Conservation (phyloP, 768 basidiomycete genomes). For the Antrodiella citrinella region DNA sequence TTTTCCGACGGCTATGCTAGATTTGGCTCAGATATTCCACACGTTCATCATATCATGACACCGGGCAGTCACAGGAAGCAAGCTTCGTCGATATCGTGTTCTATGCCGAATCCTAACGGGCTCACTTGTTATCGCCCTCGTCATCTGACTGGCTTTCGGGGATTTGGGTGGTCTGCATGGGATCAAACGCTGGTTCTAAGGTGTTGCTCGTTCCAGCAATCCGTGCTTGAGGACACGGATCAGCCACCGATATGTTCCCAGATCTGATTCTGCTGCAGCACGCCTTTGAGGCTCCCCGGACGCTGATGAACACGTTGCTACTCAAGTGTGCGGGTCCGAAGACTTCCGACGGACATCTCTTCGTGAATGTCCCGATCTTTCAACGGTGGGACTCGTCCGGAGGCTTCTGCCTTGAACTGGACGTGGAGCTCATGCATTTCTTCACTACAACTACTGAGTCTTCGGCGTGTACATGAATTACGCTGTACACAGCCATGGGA, state of each 20-base stretch:
- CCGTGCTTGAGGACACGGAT: neutral
- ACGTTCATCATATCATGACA: slow-evolving; percentile 22
- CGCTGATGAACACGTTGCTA: neutral
- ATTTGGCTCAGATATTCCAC: slow-evolving; percentile 19
- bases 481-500: neutral
- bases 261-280: neutral
- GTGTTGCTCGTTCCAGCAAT: neutral
- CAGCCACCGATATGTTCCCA: neutral
- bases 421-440: neutral
- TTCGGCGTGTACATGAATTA: neutral
- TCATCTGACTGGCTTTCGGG: slow-evolving; percentile 19
- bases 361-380: neutral
- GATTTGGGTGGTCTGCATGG: neutral
- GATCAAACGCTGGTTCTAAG: neutral
- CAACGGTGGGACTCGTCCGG: neutral
- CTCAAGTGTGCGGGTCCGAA: neutral
- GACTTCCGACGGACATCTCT: neutral
- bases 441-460: too few species aligned
- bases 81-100: slow-evolving; percentile 17
- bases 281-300: neutral
- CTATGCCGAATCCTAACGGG: slow-evolving; percentile 13
- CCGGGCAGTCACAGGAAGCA: slow-evolving; percentile 11
- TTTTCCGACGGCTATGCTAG: slow-evolving; percentile 15
- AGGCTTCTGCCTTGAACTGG: neutral
- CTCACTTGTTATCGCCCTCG: slow-evolving; percentile 17